Evolutionary conservation across 352 stramenopile species (phyloP), one percentile per base, ranked within the genome.

Genomic region (Phytopythium litorale): DNA sequence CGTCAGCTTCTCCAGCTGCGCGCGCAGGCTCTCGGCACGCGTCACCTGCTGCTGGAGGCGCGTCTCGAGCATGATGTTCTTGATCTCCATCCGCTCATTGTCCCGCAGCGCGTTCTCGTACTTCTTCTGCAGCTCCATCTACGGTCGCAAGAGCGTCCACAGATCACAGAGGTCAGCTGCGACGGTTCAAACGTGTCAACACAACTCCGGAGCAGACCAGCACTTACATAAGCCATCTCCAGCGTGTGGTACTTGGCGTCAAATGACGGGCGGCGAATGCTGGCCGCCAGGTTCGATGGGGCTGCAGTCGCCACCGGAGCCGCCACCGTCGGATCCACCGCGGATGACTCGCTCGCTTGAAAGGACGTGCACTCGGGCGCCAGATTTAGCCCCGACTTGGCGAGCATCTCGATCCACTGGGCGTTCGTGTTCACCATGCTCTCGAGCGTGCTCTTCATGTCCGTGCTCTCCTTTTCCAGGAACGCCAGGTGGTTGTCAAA

Each of bases 391-490:
- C 28, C 59, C 46, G 40, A 65, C 18, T 56, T 72, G 30, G 70
- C 67, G 5, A 87, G 66, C 43, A 81, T 71, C 58, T 81, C 75
- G 53, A 91, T 88, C 80, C 80, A 91, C 23, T 86, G 78, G 21
- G 80, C 70, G 63, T 91, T 91, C 28, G 78, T 89, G 28, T 72
- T 79, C 46, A 91, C 78, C 80, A 89, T 89, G 32, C 72, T 80
- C 50, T 91, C 78, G 3, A 91, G 54, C 37, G 84, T 56, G 7
- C 64, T 65, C 68, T 84, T 88, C 80, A 91, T 91, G 32, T 88
- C 78, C 25, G 68, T 58, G 25, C 78, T 88, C 59, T 91, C 82
- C 58, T 82, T 81, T 58, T 89, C 76, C 28, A 91, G 60, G 49
- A 86, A 88, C 59, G 81, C 73, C 33, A 91, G 61, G 53, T 91